These are phyloP conservation scores for Zymoseptoria crescenta DNA, from an alignment of 2,329 filamentous ascomycete species.

Conservation along the genomic window DNA sequence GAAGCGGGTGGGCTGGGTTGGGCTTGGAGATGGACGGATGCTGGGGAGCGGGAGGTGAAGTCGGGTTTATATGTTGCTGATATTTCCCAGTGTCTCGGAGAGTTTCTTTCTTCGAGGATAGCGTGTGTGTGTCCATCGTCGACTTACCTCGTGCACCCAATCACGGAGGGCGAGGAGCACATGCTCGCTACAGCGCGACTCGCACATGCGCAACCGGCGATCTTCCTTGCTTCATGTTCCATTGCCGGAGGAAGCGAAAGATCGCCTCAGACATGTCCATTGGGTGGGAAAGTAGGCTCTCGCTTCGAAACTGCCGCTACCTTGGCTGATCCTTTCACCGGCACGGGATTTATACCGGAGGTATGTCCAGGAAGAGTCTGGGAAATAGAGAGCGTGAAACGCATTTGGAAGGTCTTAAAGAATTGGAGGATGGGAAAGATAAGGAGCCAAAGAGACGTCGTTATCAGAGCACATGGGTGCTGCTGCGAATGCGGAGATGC, in stretches of 20 bases:
- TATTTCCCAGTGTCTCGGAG: neutral
- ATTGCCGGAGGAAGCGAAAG: neutral
- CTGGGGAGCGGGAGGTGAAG: neutral
- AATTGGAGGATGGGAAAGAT: neutral
- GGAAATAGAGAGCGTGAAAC: neutral
- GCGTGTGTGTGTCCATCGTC: neutral
- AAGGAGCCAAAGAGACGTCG: slow-evolving; percentile 9
- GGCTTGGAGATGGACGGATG: neutral
- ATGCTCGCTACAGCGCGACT: neutral
- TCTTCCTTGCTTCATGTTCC: neutral
- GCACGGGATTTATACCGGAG: neutral
- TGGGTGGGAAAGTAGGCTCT: neutral
- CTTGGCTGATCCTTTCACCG: neutral
- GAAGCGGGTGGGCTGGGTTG: slow-evolving; percentile 1
- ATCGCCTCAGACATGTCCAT: neutral
- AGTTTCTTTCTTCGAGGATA: neutral
- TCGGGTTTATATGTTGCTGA: neutral
- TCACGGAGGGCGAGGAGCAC: neutral
- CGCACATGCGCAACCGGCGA: neutral
- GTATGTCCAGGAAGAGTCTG: neutral
- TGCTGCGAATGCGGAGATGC: neutral
- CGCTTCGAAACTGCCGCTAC: neutral
- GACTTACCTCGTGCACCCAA: neutral
- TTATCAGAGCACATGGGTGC: slow-evolving; percentile 11
- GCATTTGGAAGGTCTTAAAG: neutral